Base-by-base conservation (phyloP, 2,329 filamentous ascomycete species). In the Cladophialophora psammophila region DNA sequence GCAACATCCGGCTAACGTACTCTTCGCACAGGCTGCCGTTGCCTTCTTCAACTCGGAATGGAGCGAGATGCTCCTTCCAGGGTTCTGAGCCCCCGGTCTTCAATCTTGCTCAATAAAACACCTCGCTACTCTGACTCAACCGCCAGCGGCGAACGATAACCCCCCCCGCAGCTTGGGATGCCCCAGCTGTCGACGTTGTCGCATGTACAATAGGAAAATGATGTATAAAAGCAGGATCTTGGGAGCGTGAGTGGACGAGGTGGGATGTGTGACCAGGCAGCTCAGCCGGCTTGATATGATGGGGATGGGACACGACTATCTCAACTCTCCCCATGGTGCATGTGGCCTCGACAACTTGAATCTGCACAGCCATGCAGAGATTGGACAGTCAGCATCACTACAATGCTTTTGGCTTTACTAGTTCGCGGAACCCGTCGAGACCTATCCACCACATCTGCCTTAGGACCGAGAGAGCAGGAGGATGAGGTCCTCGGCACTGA, bases 41-140 rank as follows among this genome's bases (percentile, higher is more conserved):
- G 85, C 88, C 42, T 88, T 91, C 78, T 83, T 91, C 72, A 84
- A 87, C 65, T 91, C 88, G 80, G 86, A 87, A 63, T 89, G 87
- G 83, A 86, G 86, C 78, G 89, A 91, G 76, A 81, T 87, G 74
- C 84, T 91, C 66, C 83, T 91, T 71, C 89, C 89, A 78, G 86
- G 87, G 42, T 69, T 72, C 40, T 72, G 67, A 56, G 45, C 45
- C 6, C 9, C 45, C 45, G 8, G 8, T 26, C 20, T 50, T 9
- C 45, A 26, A 26, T 10, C 45, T 9, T 50, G 45, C 9, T 26
- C 45, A 50, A 50, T 18, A 18, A 26, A 10, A 26, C 45, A 50
- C 20, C 59, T 61, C 45, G 50, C 59, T 45, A 31, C 42, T 61
- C 58, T 2, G 32, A 18, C 15, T 35, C 58, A 34, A 55, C 10